phyloP scores from a whole-genome alignment of 1,139 yeast genomes.

The Candida albicans region DNA sequence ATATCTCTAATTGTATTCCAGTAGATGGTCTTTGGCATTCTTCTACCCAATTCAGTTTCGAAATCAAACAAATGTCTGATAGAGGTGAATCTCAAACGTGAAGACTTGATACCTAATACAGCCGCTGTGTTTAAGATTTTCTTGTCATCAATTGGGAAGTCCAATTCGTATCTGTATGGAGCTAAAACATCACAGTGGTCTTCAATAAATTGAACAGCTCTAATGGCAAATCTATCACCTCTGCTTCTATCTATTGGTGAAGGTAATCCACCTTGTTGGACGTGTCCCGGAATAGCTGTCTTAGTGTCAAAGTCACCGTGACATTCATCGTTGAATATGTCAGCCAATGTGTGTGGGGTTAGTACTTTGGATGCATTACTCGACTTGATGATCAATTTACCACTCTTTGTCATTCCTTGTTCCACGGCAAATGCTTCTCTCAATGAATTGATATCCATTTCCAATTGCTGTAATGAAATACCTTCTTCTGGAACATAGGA shows the following conservation, averaged over 20 bases:
- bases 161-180: constrained; percentile 28
- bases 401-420: constrained; percentile 64
- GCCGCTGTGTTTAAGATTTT: constrained; percentile 63
- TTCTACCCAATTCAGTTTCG: constrained; percentile 75
- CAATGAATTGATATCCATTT: constrained; percentile 60
- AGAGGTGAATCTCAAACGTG: constrained; percentile 73
- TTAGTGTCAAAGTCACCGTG: constrained; percentile 81
- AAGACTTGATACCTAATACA: constrained; percentile 81
- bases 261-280: constrained; percentile 96
- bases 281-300: constrained; percentile 97
- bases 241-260: constrained; percentile 93
- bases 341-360: constrained; percentile 77
- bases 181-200: constrained; percentile 27
- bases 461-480: constrained; percentile 55
- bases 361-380: constrained; percentile 83
- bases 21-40: constrained; percentile 88
- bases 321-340: constrained; percentile 78
- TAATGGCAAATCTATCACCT: constrained; percentile 87
- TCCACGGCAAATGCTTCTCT: constrained; percentile 58
- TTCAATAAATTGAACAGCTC: constrained; percentile 85
- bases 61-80: constrained; percentile 76
- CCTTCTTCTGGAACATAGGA: constrained; percentile 77
- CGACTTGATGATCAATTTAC: constrained; percentile 82
- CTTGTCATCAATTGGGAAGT: constrained; percentile 35
- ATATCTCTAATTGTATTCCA: constrained; percentile 76